These are phyloP conservation scores for Chlamydomonas eustigma DNA, from an alignment of 139 green algal genomes.

Conservation along the genomic window DNA sequence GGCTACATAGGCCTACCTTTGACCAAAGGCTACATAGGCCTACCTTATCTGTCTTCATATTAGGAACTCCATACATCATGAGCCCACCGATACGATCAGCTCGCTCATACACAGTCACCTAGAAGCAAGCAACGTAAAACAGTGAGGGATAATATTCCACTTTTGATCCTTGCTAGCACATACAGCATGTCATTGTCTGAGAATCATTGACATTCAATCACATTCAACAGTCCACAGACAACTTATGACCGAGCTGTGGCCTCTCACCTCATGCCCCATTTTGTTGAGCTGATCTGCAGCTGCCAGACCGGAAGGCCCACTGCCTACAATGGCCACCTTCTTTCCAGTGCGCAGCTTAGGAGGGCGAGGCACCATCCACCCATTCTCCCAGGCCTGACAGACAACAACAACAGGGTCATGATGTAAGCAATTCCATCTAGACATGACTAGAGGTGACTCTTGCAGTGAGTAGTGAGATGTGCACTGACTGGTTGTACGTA, in stretches of 20 bases:
- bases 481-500: not conserved
- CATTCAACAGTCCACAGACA: too few species aligned
- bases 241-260: too few species aligned
- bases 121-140: slow-evolving; percentile 11
- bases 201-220: too few species aligned
- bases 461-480: not conserved
- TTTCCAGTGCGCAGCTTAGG: slow-evolving; percentile 73
- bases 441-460: too few species aligned
- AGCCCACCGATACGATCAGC: slow-evolving; percentile 87
- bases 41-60: slow-evolving; percentile 97
- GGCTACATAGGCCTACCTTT: too few species aligned
- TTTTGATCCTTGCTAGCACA: too few species aligned
- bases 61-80: slow-evolving; percentile 98
- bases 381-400: slow-evolving; percentile 82
- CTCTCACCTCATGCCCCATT: slow-evolving; percentile 66
- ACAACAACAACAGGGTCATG: not conserved
- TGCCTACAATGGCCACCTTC: slow-evolving; percentile 84
- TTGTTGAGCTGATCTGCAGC: slow-evolving; percentile 98
- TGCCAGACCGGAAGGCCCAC: slow-evolving; percentile 85
- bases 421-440: too few species aligned
- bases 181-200: too few species aligned
- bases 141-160: too few species aligned
- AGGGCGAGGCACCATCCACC: slow-evolving; percentile 89
- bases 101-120: slow-evolving; percentile 90
- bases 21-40: too few species aligned